Base-by-base conservation (phyloP, 164 flowering plant species). In the Echeveria elegans region DNA sequence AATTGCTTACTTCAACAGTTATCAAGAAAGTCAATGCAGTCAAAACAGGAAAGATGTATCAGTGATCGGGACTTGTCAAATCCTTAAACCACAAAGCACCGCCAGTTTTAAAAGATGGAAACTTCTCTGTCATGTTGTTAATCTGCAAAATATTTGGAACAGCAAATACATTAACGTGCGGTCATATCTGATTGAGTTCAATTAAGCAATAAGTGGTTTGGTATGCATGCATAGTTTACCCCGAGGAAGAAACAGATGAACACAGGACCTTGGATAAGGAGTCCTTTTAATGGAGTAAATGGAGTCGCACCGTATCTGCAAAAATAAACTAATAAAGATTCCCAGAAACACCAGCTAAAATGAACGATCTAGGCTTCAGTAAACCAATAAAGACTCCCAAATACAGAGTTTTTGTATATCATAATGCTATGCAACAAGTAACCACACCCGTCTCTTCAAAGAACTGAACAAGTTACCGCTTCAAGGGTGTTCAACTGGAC, bases 71-170 rank as follows among this genome's bases (percentile, higher is more conserved):
- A 73, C 90, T 85, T 45, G 96, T 81, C 68, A 92, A 85, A 82
- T 92, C 96, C 0, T 78, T 69, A 71, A 92, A 92, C 96, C 98
- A 92, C 63, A 72, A 79, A 19, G 89, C 81, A 71, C 98, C 98
- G 18, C 98, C 98, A 65, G 2, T 68, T 73, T 87, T 85, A 52
- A 90, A 85, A 18, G 98, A 92, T 60, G 96, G 98, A 26, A 92
- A 86, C 68, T 90, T 92, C 66, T 92, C 93, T 21, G 74, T 86
- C 98, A 92, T 88, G 80, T 86, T 86, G 50, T 69, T 26, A 53
- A 92, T 82, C 98, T 92, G 74, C 47, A 79, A 64, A 58, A n/a
- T n/a, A n/a, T n/a, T n/a, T n/a, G n/a, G n/a, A n/a, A n/a, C n/a
- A n/a, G n/a, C n/a, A n/a, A n/a, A n/a, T n/a, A n/a, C n/a, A n/a